Conservation (phyloP, 352 stramenopile genomes). For the Phytophthora ohioensis region DNA sequence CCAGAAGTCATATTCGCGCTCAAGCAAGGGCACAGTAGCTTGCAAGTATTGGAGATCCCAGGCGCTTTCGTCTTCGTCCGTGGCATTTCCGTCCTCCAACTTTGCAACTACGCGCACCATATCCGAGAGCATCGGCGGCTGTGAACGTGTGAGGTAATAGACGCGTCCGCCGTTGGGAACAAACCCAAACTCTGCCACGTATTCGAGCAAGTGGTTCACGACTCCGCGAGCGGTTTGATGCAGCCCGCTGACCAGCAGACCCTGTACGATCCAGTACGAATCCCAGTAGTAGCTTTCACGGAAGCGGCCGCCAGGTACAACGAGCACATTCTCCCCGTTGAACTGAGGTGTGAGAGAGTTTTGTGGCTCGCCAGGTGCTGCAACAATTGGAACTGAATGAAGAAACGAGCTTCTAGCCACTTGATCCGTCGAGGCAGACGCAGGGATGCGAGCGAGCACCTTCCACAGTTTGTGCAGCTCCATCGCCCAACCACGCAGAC, state of each 20-base stretch:
- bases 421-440: constrained; percentile 12
- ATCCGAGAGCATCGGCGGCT: constrained; percentile 92
- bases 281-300: constrained; percentile 95
- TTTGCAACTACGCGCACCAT: constrained; percentile 76
- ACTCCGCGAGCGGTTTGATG: constrained; percentile 73
- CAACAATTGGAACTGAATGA: constrained; percentile 44
- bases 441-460: constrained; percentile 56
- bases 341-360: constrained; percentile 25
- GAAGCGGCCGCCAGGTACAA: constrained; percentile 91
- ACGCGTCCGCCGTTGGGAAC: constrained; percentile 91
- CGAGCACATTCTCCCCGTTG: constrained; percentile 60
- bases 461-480: constrained; percentile 83
- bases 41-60: constrained; percentile 62
- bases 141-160: constrained; percentile 92
- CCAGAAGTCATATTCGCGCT: constrained; percentile 87
- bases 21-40: constrained; percentile 60
- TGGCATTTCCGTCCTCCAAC: constrained; percentile 6
- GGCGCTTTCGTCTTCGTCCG: constrained; percentile 36
- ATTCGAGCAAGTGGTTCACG: constrained; percentile 89
- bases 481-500: constrained; percentile 68
- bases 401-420: constrained; percentile 32
- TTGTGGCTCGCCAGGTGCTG: constrained; percentile 12
- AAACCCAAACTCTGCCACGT: constrained; percentile 86
- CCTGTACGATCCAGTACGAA: constrained; percentile 93
- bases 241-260: constrained; percentile 85